These are phyloP conservation scores for Penicillium macrosclerotiorum DNA, from an alignment of 495 filamentous ascomycete genomes.

Conservation along the genomic window DNA sequence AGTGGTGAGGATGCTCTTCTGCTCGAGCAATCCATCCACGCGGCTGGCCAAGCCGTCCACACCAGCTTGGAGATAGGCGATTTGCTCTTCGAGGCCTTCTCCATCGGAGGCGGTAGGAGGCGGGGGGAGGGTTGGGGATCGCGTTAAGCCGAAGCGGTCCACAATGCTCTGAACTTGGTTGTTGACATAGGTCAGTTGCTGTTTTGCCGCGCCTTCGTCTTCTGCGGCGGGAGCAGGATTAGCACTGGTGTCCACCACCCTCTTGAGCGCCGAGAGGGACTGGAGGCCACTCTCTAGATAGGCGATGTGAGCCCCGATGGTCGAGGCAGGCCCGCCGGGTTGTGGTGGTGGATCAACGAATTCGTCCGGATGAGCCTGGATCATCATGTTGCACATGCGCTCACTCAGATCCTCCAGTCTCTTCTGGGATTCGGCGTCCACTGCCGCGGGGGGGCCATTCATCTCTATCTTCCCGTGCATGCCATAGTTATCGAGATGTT, in stretches of 20 bases:
- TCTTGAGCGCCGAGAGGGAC: slow-evolving; percentile 25
- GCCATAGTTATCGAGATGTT: slow-evolving; percentile 59
- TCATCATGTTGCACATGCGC: slow-evolving; percentile 64
- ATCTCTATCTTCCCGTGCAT: slow-evolving; percentile 23
- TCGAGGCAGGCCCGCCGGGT: slow-evolving; percentile 24
- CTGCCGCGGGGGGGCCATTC: slow-evolving; percentile 13
- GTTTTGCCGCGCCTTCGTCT: slow-evolving; percentile 33
- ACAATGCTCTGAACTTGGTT: slow-evolving; percentile 51
- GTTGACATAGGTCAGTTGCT: slow-evolving; percentile 51
- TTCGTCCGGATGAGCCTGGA: slow-evolving; percentile 53
- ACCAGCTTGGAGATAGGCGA: slow-evolving; percentile 59
- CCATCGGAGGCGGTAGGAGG: slow-evolving; percentile 45
- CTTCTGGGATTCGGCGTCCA: slow-evolving; percentile 56
- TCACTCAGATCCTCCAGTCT: slow-evolving; percentile 72
- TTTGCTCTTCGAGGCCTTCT: slow-evolving; percentile 47
- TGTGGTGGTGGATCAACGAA: slow-evolving; percentile 35
- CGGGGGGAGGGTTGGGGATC: slow-evolving; percentile 43
- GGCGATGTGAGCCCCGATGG: slow-evolving; percentile 45
- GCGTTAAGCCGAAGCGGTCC: slow-evolving; percentile 43
- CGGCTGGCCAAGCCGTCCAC: slow-evolving; percentile 69
- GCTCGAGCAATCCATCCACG: slow-evolving; percentile 63
- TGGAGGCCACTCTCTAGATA: slow-evolving; percentile 51
- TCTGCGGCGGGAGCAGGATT: slow-evolving; percentile 15
- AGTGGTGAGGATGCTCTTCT: slow-evolving; percentile 77
- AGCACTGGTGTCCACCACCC: neutral